A percentile compares a stretch with the other conserved stretches of the same genome.
These are phyloP conservation scores for Santalum album DNA, from an alignment of 164 flowering plant genomes.

Conservation along the genomic window DNA sequence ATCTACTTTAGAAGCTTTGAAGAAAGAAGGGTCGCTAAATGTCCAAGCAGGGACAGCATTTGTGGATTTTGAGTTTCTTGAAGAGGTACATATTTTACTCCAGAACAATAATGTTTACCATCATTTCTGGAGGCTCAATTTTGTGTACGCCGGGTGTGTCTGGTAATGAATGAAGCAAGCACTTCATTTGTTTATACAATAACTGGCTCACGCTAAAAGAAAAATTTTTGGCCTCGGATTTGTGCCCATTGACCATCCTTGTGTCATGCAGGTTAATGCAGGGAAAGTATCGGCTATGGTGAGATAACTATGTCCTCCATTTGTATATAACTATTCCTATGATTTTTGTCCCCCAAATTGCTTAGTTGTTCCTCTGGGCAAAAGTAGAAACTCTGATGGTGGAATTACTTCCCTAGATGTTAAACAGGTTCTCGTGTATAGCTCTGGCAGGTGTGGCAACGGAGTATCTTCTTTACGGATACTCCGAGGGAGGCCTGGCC, in stretches of 20 bases:
- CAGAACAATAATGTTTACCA: too few species aligned
- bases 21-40: constrained; percentile 81
- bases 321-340: too few species aligned
- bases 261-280: constrained; percentile 45
- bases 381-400: neutral
- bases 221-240: neutral
- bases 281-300: constrained; percentile 78
- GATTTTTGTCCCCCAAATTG: neutral
- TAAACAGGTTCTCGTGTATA: constrained; percentile 80
- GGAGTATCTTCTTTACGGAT: constrained; percentile 73
- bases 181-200: too few species aligned
- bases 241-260: neutral
- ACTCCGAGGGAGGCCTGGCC: constrained; percentile 75
- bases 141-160: too few species aligned
- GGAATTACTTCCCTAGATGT: constrained; percentile 29
- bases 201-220: too few species aligned
- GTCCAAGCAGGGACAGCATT: constrained; percentile 96
- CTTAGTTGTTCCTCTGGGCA: neutral
- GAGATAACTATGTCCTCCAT: too few species aligned
- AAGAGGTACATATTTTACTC: constrained; percentile 81
- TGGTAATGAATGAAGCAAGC: too few species aligned
- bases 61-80: constrained; percentile 84
- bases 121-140: too few species aligned
- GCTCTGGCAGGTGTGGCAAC: constrained; percentile 89
- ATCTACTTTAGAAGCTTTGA: constrained; percentile 70